phyloP scores from a whole-genome alignment of 805 yeast genomes.

The Hanseniaspora guilliermondii region DNA sequence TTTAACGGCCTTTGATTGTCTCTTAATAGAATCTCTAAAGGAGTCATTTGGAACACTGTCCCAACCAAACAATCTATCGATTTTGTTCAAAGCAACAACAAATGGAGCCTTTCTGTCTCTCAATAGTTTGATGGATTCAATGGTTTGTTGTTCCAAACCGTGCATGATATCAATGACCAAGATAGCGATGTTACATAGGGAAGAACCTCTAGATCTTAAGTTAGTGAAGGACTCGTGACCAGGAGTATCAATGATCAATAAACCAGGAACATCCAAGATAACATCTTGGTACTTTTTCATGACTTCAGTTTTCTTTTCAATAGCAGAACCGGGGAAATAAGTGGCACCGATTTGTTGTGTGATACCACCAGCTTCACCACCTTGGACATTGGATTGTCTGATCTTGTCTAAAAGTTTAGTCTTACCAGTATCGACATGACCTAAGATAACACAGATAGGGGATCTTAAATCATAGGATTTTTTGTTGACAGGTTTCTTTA shows the following conservation, averaged over 20 bases:
- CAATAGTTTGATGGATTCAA: slow-evolving; percentile 82
- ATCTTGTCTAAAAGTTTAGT: slow-evolving; percentile 92
- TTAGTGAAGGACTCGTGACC: slow-evolving; percentile 99
- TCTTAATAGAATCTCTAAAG: slow-evolving; percentile 82
- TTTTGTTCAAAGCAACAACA: slow-evolving; percentile 91
- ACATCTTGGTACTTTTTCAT: slow-evolving; percentile 80
- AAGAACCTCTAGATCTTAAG: slow-evolving; percentile 96
- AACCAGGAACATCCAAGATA: slow-evolving; percentile 90
- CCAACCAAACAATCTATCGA: slow-evolving; percentile 97
- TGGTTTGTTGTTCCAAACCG: slow-evolving; percentile 95
- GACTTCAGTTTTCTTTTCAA: slow-evolving; percentile 77
- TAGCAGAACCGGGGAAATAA: slow-evolving; percentile 93
- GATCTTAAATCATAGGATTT: slow-evolving; percentile 65
- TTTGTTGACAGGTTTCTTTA: slow-evolving; percentile 24
- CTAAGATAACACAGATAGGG: slow-evolving; percentile 96
- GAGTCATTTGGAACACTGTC: slow-evolving; percentile 79
- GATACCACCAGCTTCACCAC: slow-evolving; percentile 99
- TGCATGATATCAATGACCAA: slow-evolving; percentile 98
- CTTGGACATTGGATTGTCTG: slow-evolving; percentile 98
- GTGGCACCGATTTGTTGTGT: slow-evolving; percentile 99
- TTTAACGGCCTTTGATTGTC: slow-evolving; percentile 74
- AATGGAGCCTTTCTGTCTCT: slow-evolving; percentile 98
- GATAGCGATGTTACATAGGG: slow-evolving; percentile 97
- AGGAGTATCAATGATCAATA: slow-evolving; percentile 93
- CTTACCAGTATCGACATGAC: slow-evolving; percentile 99